phyloP scores from a whole-genome alignment of 495 filamentous ascomycete genomes.

The Hyaloscypha hepaticicola region DNA sequence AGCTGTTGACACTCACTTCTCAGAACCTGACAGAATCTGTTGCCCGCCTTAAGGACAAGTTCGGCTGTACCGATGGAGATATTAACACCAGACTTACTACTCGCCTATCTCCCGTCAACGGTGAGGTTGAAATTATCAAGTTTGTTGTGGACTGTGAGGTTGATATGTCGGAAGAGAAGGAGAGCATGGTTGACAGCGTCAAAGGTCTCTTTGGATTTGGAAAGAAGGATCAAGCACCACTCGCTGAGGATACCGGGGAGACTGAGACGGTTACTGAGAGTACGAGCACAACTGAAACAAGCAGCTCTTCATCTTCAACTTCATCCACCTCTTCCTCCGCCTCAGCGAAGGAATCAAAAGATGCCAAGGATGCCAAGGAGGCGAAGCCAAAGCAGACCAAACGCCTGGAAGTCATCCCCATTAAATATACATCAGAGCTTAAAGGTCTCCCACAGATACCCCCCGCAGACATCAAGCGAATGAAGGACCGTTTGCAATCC shows the following conservation, averaged over 20 bases:
- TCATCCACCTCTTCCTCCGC: slow-evolving; percentile 44
- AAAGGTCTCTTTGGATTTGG: slow-evolving; percentile 96
- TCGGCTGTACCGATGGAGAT: slow-evolving; percentile 71
- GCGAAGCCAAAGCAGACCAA: slow-evolving; percentile 48
- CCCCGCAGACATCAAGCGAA: slow-evolving; percentile 57
- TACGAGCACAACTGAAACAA: slow-evolving; percentile 36
- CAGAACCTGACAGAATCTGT: slow-evolving; percentile 84
- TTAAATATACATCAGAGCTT: slow-evolving; percentile 61
- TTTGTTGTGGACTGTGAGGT: slow-evolving; percentile 83
- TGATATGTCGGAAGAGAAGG: slow-evolving; percentile 66
- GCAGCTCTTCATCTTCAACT: slow-evolving; percentile 35
- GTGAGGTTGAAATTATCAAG: slow-evolving; percentile 76
- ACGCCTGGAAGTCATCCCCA: slow-evolving; percentile 65
- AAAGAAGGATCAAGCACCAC: slow-evolving; percentile 67
- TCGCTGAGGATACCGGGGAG: slow-evolving; percentile 65
- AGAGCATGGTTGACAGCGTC: slow-evolving; percentile 82
- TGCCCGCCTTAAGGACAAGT: slow-evolving; percentile 67
- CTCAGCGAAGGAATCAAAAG: slow-evolving; percentile 36
- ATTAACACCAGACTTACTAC: slow-evolving; percentile 78
- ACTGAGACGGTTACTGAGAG: slow-evolving; percentile 52
- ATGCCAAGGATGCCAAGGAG: slow-evolving; percentile 42
- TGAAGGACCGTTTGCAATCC: slow-evolving; percentile 70
- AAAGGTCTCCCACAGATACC: slow-evolving; percentile 59
- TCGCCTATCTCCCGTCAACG: slow-evolving; percentile 67
- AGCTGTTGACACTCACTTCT: slow-evolving; percentile 44